Evolutionary conservation across 2,329 filamentous ascomycete species (phyloP).

Genomic region (Sporothrix luriei): DNA sequence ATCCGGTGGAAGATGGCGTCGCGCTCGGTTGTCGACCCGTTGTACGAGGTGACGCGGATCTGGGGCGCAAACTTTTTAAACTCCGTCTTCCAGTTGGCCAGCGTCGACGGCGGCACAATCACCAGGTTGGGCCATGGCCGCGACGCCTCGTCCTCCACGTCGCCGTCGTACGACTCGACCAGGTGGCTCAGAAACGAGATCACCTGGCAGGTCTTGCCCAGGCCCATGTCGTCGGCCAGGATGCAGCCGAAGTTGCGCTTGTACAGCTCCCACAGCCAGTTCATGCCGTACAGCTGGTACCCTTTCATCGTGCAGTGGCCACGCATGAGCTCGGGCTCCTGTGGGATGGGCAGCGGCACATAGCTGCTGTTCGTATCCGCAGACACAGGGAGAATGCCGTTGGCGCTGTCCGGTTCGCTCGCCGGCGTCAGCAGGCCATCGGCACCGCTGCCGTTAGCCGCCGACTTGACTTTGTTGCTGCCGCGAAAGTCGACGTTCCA

Average conservation of each 20-base stretch:
- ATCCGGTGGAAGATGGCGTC: slow-evolving; percentile 66
- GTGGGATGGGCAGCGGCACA: slow-evolving; percentile 50
- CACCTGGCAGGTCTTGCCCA: slow-evolving; percentile 96
- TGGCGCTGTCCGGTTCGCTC: slow-evolving; percentile 40
- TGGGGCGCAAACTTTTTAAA: slow-evolving; percentile 83
- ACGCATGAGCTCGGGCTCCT: slow-evolving; percentile 77
- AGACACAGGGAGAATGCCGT: slow-evolving; percentile 12
- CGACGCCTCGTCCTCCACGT: slow-evolving; percentile 38
- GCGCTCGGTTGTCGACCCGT: slow-evolving; percentile 67
- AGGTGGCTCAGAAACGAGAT: slow-evolving; percentile 88
- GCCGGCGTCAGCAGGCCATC: slow-evolving; percentile 40
- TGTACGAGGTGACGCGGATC: slow-evolving; percentile 71
- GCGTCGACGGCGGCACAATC: slow-evolving; percentile 87
- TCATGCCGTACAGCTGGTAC: slow-evolving; percentile 91
- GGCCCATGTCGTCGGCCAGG: slow-evolving; percentile 94
- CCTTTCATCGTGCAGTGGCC: slow-evolving; percentile 79
- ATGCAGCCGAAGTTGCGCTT: slow-evolving; percentile 81
- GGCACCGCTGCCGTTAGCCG: not conserved
- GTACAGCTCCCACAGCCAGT: slow-evolving; percentile 89
- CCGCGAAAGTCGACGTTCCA: slow-evolving; percentile 57
- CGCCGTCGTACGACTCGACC: slow-evolving; percentile 59
- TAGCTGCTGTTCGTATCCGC: slow-evolving; percentile 36
- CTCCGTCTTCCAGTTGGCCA: slow-evolving; percentile 94
- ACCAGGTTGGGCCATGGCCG: slow-evolving; percentile 74
- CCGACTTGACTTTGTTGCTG: slow-evolving; percentile 43